Base-by-base conservation (phyloP, 805 yeast species). In the Lipomyces yamanashiensis region DNA sequence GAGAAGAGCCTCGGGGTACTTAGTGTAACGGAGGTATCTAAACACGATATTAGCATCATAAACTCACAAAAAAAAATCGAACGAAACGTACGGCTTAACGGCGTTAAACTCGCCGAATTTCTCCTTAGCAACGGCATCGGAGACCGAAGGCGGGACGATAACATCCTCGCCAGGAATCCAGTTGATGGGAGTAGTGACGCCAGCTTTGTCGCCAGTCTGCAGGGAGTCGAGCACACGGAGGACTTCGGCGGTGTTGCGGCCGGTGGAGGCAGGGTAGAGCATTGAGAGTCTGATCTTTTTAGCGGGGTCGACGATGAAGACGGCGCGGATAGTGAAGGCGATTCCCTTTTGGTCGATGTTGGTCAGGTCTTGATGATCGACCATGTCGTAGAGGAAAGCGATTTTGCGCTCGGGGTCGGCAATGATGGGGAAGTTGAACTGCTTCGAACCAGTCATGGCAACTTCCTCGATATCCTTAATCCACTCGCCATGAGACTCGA, bases 241-340 rank as follows among this genome's bases (percentile, higher is more conserved):
- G 58, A 92, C 96, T 82, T 92, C 98, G 62, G 92, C 87, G 67
- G 96, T 86, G 87, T 92, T 92, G 84, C 98, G 89, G 76, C 98
- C 98, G 67, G 90, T 87, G 54, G 96, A 88, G 69, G 97, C 96
- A 62, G 98, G 98, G 83, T 92, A 92, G 34, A 96, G 82, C 82
- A 92, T 80, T 67, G 88, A 87, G 76, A 91, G 82, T 81, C 98
- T 88, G 76, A 92, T 87, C 76, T 88, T 92, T 86, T 92, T 92
- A 74, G 83, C 79, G 73, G 97, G 97, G 80, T 92, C 98, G 76
- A 92, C 91, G 78, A 92, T 81, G 81, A 88, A 92, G 65, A 92
- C 97, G 2, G 97, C 89, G 84, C 98, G 89, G 79, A 92, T 89
- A 70, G 98, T 92, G 75, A 89, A 85, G 61, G 92, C 92, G 58